Percentiles rank a stretch among this genome's conserved stretches.
These are phyloP conservation scores for Marchantia paleacea DNA, from an alignment of 225 moss, liverwort and hornwort genomes.

Conservation along the genomic window DNA sequence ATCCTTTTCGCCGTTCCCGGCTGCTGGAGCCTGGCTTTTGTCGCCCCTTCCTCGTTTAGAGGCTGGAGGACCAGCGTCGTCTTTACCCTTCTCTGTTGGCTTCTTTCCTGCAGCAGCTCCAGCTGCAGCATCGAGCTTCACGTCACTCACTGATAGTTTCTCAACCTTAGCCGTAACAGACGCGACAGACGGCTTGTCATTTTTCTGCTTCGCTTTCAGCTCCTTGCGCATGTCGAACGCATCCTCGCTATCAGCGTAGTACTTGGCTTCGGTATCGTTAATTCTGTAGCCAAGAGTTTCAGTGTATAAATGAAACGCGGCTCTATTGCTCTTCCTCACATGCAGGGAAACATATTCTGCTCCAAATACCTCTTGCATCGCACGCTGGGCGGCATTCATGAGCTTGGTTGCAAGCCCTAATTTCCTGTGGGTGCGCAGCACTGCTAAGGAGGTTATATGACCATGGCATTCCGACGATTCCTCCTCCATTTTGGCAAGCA, in stretches of 20 bases:
- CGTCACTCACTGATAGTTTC: slow-evolving; percentile 28
- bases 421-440: slow-evolving; percentile 83
- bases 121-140: slow-evolving; percentile 14
- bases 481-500: slow-evolving; percentile 89
- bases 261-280: slow-evolving; percentile 74
- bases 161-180: slow-evolving; percentile 25
- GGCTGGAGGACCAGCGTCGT: slow-evolving; percentile 21
- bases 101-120: slow-evolving; percentile 22
- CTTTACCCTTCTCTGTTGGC: slow-evolving; percentile 27
- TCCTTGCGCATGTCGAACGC: slow-evolving; percentile 91
- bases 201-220: slow-evolving; percentile 36
- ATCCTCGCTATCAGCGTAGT: slow-evolving; percentile 88
- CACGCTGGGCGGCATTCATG: slow-evolving; percentile 86
- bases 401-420: slow-evolving; percentile 89
- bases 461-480: slow-evolving; percentile 84
- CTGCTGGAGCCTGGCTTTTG: slow-evolving; percentile 1
- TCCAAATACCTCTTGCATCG: slow-evolving; percentile 93
- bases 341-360: slow-evolving; percentile 88
- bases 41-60: slow-evolving; percentile 33
- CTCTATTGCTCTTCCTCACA: slow-evolving; percentile 84
- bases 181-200: slow-evolving; percentile 21
- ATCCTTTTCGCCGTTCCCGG: slow-evolving; percentile 12
- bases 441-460: slow-evolving; percentile 92
- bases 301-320: slow-evolving; percentile 78
- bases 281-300: slow-evolving; percentile 80